Evolutionary conservation across 345 rosid species (phyloP), one percentile per base, ranked within the genome.

Genomic region (Pugionium cornutum): DNA sequence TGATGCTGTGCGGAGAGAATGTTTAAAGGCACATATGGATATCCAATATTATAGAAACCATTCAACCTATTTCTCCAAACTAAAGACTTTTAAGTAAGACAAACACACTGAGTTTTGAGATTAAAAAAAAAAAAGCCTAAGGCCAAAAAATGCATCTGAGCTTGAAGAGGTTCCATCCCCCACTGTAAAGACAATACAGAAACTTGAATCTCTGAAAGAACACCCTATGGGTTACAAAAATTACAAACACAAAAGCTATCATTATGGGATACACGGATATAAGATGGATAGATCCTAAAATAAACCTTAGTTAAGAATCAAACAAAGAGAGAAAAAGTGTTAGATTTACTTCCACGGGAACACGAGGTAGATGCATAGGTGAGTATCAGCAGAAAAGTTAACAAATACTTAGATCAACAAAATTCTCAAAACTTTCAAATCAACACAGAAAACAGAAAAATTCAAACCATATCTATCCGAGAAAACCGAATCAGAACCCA

Each of bases 21-120:
- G 9, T 30, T 35, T 18, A 36, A 53, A 60, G 64, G 77, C 40
- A 31, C 9, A 46, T 35, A 32, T 53, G 62, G 44, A 62, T 39
- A 55, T 74, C 78, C 55, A 63, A 11, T 53, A 55, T 28, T 1
- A 35, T 68, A 62, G 74, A 68, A 60, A 74, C 55, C 74, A 68
- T 34, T 62, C 37, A 49, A 62, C 69, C 69, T 9, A 54, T 61
- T 53, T 11, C 74, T 68, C 74, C 77, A 37, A 42, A 34, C 2
- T 10, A 30, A 1, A 49, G 1, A 35, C 27, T 18, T 18, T 18
- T 10, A 43, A 41, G 2, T 9, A 27, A 56, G n/a, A 64, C 62
- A 62, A 47, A 40, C 10, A 31, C 27, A 44, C 11, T 7, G 45
- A 57, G 55, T 2, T 25, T 44, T 11, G 25, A 4, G 31, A 32